These are phyloP conservation scores for Hygrophila difformis DNA, from an alignment of 257 asterid species.

Conservation along the genomic window DNA sequence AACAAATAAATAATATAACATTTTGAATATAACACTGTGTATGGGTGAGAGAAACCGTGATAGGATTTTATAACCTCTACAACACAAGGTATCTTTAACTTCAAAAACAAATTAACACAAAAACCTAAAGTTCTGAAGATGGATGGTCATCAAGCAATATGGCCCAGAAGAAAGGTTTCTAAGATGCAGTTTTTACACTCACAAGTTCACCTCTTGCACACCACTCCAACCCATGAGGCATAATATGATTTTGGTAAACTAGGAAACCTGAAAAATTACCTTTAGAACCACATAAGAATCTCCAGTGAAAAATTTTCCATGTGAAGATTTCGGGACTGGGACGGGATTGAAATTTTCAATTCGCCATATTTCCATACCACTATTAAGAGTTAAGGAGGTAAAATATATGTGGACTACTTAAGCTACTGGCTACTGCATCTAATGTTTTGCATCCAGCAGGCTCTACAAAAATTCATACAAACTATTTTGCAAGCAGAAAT, in stretches of 20 bases:
- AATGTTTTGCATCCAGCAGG: background rate
- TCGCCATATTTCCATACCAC: conserved; percentile 94
- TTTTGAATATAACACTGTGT: no score
- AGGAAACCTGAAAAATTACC: conserved; percentile 30
- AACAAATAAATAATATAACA: no score
- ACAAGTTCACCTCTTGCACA: background rate
- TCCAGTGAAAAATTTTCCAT: conserved; percentile 78
- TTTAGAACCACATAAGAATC: conserved; percentile 80
- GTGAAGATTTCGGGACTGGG: conserved; percentile 53
- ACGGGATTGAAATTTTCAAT: conserved; percentile 76
- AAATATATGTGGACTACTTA: conserved; percentile 13
- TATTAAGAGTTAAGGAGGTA: conserved; percentile 55
- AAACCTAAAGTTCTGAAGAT: background rate
- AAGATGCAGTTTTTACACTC: background rate
- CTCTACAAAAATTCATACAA: background rate
- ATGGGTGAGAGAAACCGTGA: no score
- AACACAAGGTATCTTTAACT: background rate
- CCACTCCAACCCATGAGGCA: background rate
- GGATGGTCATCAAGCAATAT: background rate
- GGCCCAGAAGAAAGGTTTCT: no score
- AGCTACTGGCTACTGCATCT: conserved; percentile 3
- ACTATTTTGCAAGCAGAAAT: conserved; percentile 5
- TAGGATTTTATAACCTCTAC: background rate
- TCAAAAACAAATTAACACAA: no score
- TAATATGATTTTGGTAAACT: no score